Conservation (phyloP, 1,284 basidiomycete genomes). For the Somion occarium region DNA sequence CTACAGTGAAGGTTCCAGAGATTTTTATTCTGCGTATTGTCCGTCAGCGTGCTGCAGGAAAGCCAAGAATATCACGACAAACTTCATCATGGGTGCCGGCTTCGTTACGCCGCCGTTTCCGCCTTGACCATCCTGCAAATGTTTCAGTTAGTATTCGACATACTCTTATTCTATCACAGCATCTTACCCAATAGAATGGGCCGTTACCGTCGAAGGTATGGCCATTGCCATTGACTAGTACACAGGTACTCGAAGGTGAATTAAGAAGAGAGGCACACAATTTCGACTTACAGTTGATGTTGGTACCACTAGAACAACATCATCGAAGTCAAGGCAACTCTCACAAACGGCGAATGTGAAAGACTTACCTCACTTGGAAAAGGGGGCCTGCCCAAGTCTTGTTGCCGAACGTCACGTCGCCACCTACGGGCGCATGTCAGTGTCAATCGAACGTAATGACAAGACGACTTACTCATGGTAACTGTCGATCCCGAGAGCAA, state of each 20-base stretch:
- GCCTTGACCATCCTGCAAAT: slow-evolving; percentile 32
- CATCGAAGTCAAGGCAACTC: not conserved
- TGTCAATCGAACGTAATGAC: not conserved
- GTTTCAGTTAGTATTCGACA: not conserved
- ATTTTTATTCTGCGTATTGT: slow-evolving; percentile 40
- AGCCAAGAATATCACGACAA: not conserved
- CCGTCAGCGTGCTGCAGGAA: not conserved
- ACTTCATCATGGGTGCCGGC: slow-evolving; percentile 35
- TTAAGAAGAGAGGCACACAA: not conserved
- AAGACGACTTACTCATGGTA: slow-evolving; percentile 32
- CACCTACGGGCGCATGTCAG: slow-evolving; percentile 16
- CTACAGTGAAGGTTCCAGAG: slow-evolving; percentile 43
- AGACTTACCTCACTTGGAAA: slow-evolving; percentile 20
- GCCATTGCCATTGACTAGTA: slow-evolving; percentile 36
- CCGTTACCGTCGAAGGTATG: slow-evolving; percentile 37
- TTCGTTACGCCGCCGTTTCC: slow-evolving; percentile 34
- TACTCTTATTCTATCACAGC: not conserved
- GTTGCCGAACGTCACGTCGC: slow-evolving; percentile 30
- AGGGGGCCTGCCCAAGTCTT: slow-evolving; percentile 30
- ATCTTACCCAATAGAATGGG: slow-evolving; percentile 32
- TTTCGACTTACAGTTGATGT: slow-evolving; percentile 23
- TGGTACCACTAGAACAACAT: slow-evolving; percentile 20
- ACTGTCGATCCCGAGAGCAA: slow-evolving; percentile 25
- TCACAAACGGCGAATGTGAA: slow-evolving; percentile 20
- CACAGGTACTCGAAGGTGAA: not conserved